phyloP scores from a whole-genome alignment of 2,329 filamentous ascomycete species.

The Fusarium sp. region DNA sequence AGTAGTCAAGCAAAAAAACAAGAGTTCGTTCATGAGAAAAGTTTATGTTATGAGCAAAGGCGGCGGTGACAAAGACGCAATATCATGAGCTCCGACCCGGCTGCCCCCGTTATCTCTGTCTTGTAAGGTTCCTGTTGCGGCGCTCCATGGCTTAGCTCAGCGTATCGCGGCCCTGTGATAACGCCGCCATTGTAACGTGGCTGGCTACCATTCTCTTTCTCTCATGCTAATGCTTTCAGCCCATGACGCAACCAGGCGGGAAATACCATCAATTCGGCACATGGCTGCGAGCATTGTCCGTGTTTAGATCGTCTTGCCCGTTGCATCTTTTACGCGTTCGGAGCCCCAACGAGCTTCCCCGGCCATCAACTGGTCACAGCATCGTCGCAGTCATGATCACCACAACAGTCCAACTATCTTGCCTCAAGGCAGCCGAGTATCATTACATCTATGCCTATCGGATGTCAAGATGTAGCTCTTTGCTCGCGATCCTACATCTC shows the following conservation, averaged over 20 bases:
- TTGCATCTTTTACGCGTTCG: no score
- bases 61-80: slow-evolving; percentile 6
- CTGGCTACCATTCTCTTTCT: slow-evolving; percentile 8
- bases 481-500: slow-evolving; percentile 22
- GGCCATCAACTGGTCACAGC: no score
- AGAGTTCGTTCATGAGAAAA: slow-evolving; percentile 7
- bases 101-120: slow-evolving; percentile 12
- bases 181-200: slow-evolving; percentile 29
- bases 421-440: slow-evolving; percentile 11
- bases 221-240: slow-evolving; percentile 25
- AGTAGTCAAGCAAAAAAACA: neutral
- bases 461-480: slow-evolving; percentile 19
- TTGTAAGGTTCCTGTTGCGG: slow-evolving; percentile 10
- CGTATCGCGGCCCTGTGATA: slow-evolving; percentile 41
- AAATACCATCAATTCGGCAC: slow-evolving; percentile 2
- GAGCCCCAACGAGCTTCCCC: no score
- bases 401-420: no score
- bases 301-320: no score
- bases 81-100: slow-evolving; percentile 12
- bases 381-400: no score
- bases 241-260: slow-evolving; percentile 41
- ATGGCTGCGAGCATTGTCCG: neutral
- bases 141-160: slow-evolving; percentile 30
- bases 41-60: slow-evolving; percentile 1
- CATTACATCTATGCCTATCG: slow-evolving; percentile 31